A percentile compares a stretch with the other conserved stretches of the same genome.
Conservation (phyloP, 208 protist species). For the Leishmania guyanensis region DNA sequence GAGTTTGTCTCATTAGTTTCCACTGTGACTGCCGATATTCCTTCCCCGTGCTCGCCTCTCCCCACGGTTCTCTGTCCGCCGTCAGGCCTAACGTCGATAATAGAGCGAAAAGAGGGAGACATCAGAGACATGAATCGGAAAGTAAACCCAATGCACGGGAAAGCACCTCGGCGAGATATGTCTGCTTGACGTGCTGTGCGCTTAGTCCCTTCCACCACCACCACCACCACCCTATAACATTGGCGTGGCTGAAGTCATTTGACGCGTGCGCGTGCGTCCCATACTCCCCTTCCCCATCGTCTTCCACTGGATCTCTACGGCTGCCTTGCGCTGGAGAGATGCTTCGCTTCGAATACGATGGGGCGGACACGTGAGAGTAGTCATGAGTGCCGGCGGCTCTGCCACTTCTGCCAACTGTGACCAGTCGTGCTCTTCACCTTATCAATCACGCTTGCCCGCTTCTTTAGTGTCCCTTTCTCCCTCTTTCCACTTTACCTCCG, state of each 20-base stretch:
- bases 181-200: background rate
- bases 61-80: background rate
- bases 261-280: background rate
- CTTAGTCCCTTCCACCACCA: background rate
- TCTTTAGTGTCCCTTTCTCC: background rate
- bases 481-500: background rate
- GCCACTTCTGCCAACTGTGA: background rate
- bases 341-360: background rate
- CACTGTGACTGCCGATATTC: background rate
- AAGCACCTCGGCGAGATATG: background rate
- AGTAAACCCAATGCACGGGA: background rate
- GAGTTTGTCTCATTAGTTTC: background rate
- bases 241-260: background rate
- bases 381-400: background rate
- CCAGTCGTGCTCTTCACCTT: background rate
- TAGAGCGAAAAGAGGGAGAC: background rate
- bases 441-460: background rate
- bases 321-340: background rate
- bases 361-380: background rate
- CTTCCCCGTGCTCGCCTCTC: background rate
- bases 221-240: background rate
- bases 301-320: background rate
- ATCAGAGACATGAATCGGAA: background rate
- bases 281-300: background rate
- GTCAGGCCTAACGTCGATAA: background rate